These are phyloP conservation scores for Ambispora gerdemannii DNA, from an alignment of 192 early-diverging fungal genomes.

Conservation along the genomic window DNA sequence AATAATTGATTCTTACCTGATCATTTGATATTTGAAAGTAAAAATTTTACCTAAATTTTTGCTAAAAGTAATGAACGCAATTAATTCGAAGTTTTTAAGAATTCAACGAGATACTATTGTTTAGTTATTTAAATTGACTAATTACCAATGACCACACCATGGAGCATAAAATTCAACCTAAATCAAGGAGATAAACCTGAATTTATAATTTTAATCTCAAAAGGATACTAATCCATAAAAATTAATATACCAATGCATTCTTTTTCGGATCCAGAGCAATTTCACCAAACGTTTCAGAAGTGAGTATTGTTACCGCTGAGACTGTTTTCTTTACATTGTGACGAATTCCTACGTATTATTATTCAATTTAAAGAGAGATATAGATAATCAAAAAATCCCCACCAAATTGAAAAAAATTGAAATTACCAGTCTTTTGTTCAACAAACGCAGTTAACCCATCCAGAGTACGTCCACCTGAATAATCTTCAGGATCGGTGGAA, in stretches of 20 bases:
- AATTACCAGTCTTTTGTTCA: constrained; percentile 73
- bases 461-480: constrained; percentile 78
- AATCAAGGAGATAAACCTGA: background rate
- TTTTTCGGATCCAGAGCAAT: constrained; percentile 68
- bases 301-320: constrained; percentile 67
- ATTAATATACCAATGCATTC: constrained; percentile 59
- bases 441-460: constrained; percentile 75
- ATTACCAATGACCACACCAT: constrained; percentile 86
- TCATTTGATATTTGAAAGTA: background rate
- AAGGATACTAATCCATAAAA: too few relatives aligned
- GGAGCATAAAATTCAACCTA: constrained; percentile 86
- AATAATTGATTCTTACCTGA: background rate
- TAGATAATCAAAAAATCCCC: too few relatives aligned
- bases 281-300: constrained; percentile 71
- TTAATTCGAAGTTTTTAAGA: background rate
- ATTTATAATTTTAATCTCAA: background rate
- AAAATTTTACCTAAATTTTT: constrained; percentile 49
- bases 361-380: background rate
- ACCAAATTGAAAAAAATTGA: too few relatives aligned
- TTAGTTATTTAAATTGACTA: too few relatives aligned
- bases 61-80: constrained; percentile 19
- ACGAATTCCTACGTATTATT: constrained; percentile 44
- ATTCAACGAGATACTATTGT: background rate
- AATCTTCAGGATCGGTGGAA: constrained; percentile 71
- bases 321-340: constrained; percentile 69